Conservation (phyloP, 208 protist species). For the Leishmania guyanensis region DNA sequence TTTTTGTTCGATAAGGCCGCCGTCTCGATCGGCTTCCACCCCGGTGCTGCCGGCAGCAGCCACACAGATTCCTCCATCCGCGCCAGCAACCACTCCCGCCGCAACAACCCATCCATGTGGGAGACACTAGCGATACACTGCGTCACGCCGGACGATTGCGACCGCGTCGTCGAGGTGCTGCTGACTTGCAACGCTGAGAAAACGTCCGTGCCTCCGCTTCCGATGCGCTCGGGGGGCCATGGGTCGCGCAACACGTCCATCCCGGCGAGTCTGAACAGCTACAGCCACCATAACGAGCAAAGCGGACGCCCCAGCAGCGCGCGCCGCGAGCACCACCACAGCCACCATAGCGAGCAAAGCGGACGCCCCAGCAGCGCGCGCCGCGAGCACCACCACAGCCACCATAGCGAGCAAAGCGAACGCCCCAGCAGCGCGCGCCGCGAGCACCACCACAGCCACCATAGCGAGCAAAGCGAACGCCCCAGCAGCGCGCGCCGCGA, state of each 20-base stretch:
- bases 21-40: slow-evolving; percentile 28
- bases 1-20: slow-evolving; percentile 80
- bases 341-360: background rate
- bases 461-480: no score
- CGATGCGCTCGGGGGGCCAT: slow-evolving; percentile 4
- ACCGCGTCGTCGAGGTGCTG: slow-evolving; percentile 53
- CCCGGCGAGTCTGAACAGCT: slow-evolving; percentile 34
- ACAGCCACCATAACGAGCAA: slow-evolving; percentile 29
- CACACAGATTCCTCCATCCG: slow-evolving; percentile 16
- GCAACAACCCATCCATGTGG: slow-evolving; percentile 54
- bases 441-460: slow-evolving; percentile 13
- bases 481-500: no score
- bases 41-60: background rate
- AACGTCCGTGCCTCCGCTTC: slow-evolving; percentile 27
- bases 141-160: slow-evolving; percentile 33
- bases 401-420: slow-evolving; percentile 24
- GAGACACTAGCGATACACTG: slow-evolving; percentile 55
- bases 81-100: slow-evolving; percentile 21
- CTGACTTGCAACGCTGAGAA: slow-evolving; percentile 50
- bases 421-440: slow-evolving; percentile 23
- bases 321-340: slow-evolving; percentile 18
- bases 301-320: slow-evolving; percentile 23
- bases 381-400: slow-evolving; percentile 4
- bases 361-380: no score
- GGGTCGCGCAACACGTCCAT: slow-evolving; percentile 15